Evolutionary conservation across 2,329 filamentous ascomycete genomes (phyloP).

Genomic region (Pseudocercospora fijiensis): DNA sequence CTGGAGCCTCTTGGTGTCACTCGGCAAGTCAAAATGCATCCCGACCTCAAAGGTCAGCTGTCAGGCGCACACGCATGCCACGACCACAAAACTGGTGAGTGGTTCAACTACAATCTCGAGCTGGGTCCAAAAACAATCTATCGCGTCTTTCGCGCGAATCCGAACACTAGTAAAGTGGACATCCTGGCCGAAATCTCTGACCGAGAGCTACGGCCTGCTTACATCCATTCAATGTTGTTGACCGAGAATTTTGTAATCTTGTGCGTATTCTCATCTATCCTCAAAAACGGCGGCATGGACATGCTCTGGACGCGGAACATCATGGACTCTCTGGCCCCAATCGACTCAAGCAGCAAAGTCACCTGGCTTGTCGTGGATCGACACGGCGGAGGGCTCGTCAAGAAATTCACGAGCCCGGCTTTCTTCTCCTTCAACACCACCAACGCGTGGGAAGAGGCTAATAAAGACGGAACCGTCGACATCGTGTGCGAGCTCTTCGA

Average conservation of each 20-base stretch:
- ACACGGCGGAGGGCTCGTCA: constrained; percentile 63
- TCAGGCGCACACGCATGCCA: constrained; percentile 70
- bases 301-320: constrained; percentile 67
- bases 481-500: constrained; percentile 66
- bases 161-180: constrained; percentile 62
- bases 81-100: constrained; percentile 70
- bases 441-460: constrained; percentile 69
- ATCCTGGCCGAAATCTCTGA: constrained; percentile 67
- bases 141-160: constrained; percentile 66
- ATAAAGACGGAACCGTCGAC: constrained; percentile 44
- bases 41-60: constrained; percentile 64
- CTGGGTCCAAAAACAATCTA: constrained; percentile 60
- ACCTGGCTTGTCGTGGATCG: constrained; percentile 77
- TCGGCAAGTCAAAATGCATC: constrained; percentile 62
- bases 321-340: constrained; percentile 65
- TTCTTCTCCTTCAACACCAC: constrained; percentile 79
- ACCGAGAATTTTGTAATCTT: constrained; percentile 69
- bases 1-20: constrained; percentile 69
- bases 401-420: constrained; percentile 66
- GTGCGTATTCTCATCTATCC: constrained; percentile 68
- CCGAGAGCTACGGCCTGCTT: constrained; percentile 57
- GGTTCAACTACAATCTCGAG: constrained; percentile 80
- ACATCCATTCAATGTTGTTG: constrained; percentile 81
- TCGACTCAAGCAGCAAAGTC: constrained; percentile 56
- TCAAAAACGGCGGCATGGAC: constrained; percentile 57